Conservation (phyloP, 2,329 filamentous ascomycete genomes). For the Ophiostoma ulmi region DNA sequence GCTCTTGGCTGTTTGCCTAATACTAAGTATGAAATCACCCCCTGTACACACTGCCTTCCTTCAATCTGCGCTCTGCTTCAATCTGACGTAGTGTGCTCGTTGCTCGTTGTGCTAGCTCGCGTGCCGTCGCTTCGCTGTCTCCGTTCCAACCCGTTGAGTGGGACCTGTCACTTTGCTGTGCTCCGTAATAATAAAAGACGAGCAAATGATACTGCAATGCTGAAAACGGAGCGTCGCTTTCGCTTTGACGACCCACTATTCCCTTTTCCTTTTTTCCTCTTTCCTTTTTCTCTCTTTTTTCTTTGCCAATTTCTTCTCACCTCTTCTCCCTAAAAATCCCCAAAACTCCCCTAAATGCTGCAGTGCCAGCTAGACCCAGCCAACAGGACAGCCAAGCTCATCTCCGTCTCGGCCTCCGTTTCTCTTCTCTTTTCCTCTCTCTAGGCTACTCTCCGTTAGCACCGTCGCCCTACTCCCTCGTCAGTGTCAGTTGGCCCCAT, state of each 20-base stretch:
- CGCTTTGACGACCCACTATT: background rate
- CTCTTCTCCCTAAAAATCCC: background rate
- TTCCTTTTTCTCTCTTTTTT: background rate
- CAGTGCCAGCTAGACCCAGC: no score
- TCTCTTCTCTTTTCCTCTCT: background rate
- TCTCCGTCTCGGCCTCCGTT: constrained; percentile 8
- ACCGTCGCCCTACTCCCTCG: background rate
- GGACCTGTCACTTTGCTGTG: background rate
- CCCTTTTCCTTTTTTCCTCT: background rate
- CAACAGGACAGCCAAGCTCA: background rate
- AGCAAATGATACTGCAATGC: no score
- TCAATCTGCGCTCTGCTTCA: background rate
- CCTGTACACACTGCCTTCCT: background rate
- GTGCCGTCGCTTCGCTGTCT: constrained; percentile 9
- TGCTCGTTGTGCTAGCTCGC: background rate
- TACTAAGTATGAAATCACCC: background rate
- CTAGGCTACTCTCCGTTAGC: background rate
- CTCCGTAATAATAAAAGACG: background rate
- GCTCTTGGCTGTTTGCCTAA: background rate
- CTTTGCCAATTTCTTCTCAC: background rate
- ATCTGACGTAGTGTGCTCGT: background rate
- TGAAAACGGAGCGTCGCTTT: background rate
- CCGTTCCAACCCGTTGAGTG: constrained; percentile 1
- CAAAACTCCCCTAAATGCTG: background rate
- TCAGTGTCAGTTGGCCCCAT: background rate